Evolutionary conservation across 345 rosid genomes (phyloP).

Genomic region (Limnanthes douglasii): DNA sequence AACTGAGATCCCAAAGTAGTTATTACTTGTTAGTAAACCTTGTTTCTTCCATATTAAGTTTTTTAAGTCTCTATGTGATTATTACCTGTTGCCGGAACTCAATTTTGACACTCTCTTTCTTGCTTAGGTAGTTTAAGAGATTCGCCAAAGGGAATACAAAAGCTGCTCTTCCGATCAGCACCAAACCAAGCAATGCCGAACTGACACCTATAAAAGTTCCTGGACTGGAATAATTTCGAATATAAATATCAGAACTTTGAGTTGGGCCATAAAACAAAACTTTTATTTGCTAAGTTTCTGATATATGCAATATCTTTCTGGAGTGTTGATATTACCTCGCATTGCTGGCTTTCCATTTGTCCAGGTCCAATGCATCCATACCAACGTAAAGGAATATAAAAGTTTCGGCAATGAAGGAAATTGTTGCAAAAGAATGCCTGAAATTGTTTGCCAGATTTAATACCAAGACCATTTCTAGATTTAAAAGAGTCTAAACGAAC

Average conservation of each 20-base stretch:
- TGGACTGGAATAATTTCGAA: constrained; percentile 25
- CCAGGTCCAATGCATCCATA: constrained; percentile 59
- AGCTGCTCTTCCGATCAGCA: constrained; percentile 49
- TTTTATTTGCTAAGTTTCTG: too few species aligned
- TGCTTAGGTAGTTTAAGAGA: constrained; percentile 22
- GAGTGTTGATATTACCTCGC: constrained; percentile 33
- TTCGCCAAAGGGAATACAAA: constrained; percentile 47
- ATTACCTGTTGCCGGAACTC: constrained; percentile 39
- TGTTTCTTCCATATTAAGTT: too few species aligned
- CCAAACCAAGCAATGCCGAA: constrained; percentile 28
- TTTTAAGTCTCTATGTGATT: too few species aligned
- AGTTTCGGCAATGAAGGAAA: constrained; percentile 61
- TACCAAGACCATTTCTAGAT: constrained; percentile 2
- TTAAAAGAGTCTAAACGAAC: too few species aligned
- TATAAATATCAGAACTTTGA: too few species aligned
- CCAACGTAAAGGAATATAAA: too few species aligned
- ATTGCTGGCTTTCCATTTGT: constrained; percentile 40
- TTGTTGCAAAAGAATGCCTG: constrained; percentile 69
- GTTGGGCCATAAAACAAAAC: too few species aligned
- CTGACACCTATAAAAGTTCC: constrained; percentile 37
- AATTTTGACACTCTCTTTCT: constrained; percentile 15
- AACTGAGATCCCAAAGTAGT: constrained; percentile 25
- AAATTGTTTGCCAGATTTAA: constrained; percentile 9
- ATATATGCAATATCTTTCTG: too few species aligned
- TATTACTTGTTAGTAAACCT: too few species aligned